Percentiles rank a stretch among this genome's conserved stretches.
Evolutionary conservation across 1,284 basidiomycete genomes (phyloP).

Genomic region (Rhodotorula mucilaginosa): DNA sequence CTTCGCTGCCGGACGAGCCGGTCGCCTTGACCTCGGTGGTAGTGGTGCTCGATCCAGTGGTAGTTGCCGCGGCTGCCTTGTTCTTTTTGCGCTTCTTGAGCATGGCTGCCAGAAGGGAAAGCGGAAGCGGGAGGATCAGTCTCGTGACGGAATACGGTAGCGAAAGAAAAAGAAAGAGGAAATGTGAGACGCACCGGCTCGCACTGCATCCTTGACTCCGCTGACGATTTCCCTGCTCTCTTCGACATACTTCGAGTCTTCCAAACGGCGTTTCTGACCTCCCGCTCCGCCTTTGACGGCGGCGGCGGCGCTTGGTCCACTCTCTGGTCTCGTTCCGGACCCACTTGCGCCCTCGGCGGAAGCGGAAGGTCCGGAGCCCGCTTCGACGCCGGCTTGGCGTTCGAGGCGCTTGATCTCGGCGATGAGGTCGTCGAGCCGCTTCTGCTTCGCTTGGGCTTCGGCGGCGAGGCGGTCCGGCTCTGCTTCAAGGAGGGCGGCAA

Average conservation of each 20-base stretch:
- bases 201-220: slow-evolving; percentile 85
- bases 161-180: neutral
- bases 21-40: neutral
- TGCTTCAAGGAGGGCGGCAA: slow-evolving; percentile 83
- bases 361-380: slow-evolving; percentile 48
- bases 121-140: neutral
- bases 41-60: neutral
- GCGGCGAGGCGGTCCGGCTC: slow-evolving; percentile 79
- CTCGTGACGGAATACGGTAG: neutral
- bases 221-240: slow-evolving; percentile 90
- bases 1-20: neutral
- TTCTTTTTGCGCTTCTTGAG: slow-evolving; percentile 45
- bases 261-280: slow-evolving; percentile 72
- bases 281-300: neutral
- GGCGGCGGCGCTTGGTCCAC: neutral
- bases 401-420: slow-evolving; percentile 44
- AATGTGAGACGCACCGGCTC: slow-evolving; percentile 61
- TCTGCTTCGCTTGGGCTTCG: slow-evolving; percentile 72
- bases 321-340: neutral
- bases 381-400: slow-evolving; percentile 43
- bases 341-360: slow-evolving; percentile 28
- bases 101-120: slow-evolving; percentile 38
- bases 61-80: slow-evolving; percentile 12
- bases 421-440: slow-evolving; percentile 80
- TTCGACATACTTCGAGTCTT: slow-evolving; percentile 88